A percentile compares a stretch with the other conserved stretches of the same genome.
phyloP scores from a whole-genome alignment of 345 rosid species.

The Eucalyptus pauciflora region DNA sequence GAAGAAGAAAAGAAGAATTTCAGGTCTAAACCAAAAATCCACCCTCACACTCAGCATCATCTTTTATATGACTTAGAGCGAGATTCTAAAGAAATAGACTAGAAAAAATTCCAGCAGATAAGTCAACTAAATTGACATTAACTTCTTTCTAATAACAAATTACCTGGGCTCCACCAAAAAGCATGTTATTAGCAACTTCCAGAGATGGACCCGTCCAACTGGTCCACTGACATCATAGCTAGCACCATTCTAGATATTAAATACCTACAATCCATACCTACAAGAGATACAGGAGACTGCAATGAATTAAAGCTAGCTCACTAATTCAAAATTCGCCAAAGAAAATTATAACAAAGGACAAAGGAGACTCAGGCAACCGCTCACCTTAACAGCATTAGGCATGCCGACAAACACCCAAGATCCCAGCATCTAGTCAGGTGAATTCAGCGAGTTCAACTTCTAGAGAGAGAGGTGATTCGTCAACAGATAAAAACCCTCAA shows the following conservation, averaged over 20 bases:
- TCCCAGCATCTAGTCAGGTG: too few relatives aligned
- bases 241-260: neutral
- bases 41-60: neutral
- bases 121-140: neutral
- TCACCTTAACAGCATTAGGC: neutral
- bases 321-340: neutral
- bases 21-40: neutral
- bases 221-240: neutral
- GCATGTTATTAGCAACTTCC: neutral
- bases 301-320: neutral
- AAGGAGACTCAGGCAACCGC: neutral
- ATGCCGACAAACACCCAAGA: neutral
- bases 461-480: too few relatives aligned
- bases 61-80: neutral
- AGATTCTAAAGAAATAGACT: neutral
- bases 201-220: neutral
- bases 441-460: too few relatives aligned
- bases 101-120: neutral
- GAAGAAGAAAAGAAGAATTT: neutral
- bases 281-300: neutral
- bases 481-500: too few relatives aligned
- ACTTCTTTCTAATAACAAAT: neutral
- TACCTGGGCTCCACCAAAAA: neutral
- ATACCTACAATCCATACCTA: too few relatives aligned
- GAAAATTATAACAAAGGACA: neutral